phyloP scores from a whole-genome alignment of 2,329 filamentous ascomycete species.

The Blastomyces emzantsi region DNA sequence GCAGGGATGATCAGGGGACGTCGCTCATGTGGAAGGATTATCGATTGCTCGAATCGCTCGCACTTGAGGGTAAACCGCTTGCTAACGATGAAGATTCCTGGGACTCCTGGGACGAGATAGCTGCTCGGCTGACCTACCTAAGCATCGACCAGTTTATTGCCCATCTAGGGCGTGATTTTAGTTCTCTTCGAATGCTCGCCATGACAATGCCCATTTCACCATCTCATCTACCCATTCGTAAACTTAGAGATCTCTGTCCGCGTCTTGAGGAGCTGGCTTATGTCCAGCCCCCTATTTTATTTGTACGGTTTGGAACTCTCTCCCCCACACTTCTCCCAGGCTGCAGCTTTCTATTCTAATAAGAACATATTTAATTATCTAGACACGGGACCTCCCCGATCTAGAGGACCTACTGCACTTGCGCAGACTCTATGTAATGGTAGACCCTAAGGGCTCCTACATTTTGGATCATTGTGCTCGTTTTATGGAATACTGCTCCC shows the following conservation, averaged over 20 bases:
- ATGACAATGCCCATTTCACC: neutral
- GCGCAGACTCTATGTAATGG: neutral
- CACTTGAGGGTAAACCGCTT: neutral
- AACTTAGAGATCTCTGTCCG: neutral
- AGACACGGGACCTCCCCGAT: neutral
- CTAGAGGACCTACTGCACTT: neutral
- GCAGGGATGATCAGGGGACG: neutral
- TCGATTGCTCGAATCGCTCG: neutral
- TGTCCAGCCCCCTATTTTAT: neutral
- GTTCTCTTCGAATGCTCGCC: neutral
- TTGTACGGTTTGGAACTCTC: neutral
- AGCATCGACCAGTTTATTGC: neutral
- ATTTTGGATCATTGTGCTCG: neutral
- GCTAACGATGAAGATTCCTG: neutral
- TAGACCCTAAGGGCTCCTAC: neutral
- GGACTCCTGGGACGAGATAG: neutral
- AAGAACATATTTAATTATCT: neutral
- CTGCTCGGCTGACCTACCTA: neutral
- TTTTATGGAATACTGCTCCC: neutral
- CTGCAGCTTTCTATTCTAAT: neutral
- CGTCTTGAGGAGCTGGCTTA: neutral
- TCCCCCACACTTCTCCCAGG: neutral
- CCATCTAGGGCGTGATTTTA: neutral
- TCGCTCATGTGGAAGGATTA: neutral
- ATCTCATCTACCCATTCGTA: neutral